These are phyloP conservation scores for Zygotorulaspora mrakii DNA, from an alignment of 1,139 yeast species.

Conservation along the genomic window DNA sequence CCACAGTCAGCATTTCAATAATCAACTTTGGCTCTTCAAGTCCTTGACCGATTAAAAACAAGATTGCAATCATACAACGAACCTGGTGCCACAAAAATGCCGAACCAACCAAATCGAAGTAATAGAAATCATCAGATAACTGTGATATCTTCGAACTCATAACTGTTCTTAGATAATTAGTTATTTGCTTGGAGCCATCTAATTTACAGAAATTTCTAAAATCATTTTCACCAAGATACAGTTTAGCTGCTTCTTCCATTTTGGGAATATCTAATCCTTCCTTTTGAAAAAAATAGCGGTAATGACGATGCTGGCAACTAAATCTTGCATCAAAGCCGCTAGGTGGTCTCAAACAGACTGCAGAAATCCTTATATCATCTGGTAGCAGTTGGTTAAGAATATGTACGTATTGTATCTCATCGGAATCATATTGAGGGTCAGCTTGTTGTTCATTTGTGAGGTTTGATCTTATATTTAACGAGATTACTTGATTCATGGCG, in stretches of 20 bases:
- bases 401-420: conserved; percentile 72
- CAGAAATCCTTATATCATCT: conserved; percentile 74
- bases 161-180: conserved; percentile 64
- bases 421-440: conserved; percentile 52
- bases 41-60: conserved; percentile 76
- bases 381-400: conserved; percentile 78
- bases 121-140: conserved; percentile 47
- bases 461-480: conserved; percentile 69
- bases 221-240: conserved; percentile 75
- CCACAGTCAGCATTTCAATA: conserved; percentile 54
- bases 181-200: conserved; percentile 90
- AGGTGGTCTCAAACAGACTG: conserved; percentile 81
- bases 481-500: conserved; percentile 92
- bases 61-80: conserved; percentile 84
- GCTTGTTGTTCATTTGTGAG: conserved; percentile 54
- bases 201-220: conserved; percentile 92
- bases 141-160: conserved; percentile 49
- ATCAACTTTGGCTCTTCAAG: conserved; percentile 62
- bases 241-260: conserved; percentile 68
- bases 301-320: conserved; percentile 79
- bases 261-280: conserved; percentile 54
- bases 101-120: conserved; percentile 76
- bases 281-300: conserved; percentile 68
- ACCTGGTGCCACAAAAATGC: conserved; percentile 99
- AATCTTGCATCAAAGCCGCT: conserved; percentile 84